Conservation (phyloP, 768 basidiomycete species). For the Suillus americanus region DNA sequence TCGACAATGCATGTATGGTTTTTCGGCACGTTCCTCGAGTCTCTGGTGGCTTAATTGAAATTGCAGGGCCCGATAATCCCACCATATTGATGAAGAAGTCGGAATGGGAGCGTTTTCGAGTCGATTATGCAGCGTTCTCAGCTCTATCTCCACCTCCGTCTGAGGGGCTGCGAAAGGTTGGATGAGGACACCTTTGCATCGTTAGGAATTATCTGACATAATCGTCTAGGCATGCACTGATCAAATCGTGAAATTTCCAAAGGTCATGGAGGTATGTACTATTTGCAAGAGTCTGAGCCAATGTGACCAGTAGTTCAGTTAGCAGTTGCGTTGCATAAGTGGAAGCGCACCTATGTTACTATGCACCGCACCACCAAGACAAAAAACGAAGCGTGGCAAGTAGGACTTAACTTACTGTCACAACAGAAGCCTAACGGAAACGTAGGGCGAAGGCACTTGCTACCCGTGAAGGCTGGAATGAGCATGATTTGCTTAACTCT, state of each 20-base stretch:
- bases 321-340: slow-evolving; percentile 22
- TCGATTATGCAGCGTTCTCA: slow-evolving; percentile 7
- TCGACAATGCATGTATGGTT: slow-evolving; percentile 14
- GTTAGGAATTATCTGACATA: background rate
- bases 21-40: background rate
- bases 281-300: background rate
- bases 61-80: slow-evolving; percentile 20
- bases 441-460: slow-evolving; percentile 39
- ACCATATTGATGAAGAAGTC: slow-evolving; percentile 17
- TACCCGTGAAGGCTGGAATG: slow-evolving; percentile 40
- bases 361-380: slow-evolving; percentile 6
- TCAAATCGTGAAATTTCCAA: slow-evolving; percentile 6
- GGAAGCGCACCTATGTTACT: slow-evolving; percentile 25
- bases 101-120: slow-evolving; percentile 14
- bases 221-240: slow-evolving; percentile 6
- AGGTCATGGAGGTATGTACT: slow-evolving; percentile 13
- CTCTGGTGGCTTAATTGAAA: background rate
- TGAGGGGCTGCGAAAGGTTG: background rate
- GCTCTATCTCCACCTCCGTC: background rate
- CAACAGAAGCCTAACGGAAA: slow-evolving; percentile 15
- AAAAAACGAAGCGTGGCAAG: slow-evolving; percentile 19
- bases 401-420: slow-evolving; percentile 7
- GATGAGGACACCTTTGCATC: background rate
- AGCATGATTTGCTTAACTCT: slow-evolving; percentile 40
- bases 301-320: slow-evolving; percentile 15